phyloP scores from a whole-genome alignment of 1,284 basidiomycete genomes.

The Microbotryum saponariae region DNA sequence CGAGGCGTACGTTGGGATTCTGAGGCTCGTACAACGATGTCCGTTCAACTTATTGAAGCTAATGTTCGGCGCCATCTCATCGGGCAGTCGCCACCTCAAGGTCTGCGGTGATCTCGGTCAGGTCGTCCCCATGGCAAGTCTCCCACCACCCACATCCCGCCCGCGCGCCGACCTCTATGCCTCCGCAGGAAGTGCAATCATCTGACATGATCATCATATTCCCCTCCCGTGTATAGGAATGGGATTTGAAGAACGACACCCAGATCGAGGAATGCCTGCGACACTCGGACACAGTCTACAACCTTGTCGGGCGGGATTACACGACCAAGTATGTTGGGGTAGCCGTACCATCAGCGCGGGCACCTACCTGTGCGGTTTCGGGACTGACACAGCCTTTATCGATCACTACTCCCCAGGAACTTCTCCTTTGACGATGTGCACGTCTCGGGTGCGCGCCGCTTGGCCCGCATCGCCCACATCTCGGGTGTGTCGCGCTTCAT shows the following conservation, averaged over 20 bases:
- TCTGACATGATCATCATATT: conserved; percentile 3
- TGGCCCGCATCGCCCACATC: conserved; percentile 68
- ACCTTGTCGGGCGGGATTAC: conserved; percentile 79
- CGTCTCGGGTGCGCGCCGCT: conserved; percentile 58
- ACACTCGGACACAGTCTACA: conserved; percentile 97
- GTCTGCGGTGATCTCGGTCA: conserved; percentile 95
- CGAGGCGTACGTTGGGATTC: conserved; percentile 50
- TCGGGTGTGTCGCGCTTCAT: conserved; percentile 77
- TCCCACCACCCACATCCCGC: conserved; percentile 3
- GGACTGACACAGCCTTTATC: background rate
- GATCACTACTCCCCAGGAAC: conserved; percentile 52
- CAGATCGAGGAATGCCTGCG: conserved; percentile 90
- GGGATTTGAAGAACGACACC: conserved; percentile 77
- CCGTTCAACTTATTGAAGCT: background rate
- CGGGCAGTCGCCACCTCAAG: conserved; percentile 59
- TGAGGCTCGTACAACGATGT: background rate
- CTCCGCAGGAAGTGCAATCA: background rate
- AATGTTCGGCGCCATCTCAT: background rate
- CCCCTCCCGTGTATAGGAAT: conserved; percentile 57
- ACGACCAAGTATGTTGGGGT: conserved; percentile 67
- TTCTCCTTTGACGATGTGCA: conserved; percentile 74
- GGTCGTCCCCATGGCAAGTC: conserved; percentile 79
- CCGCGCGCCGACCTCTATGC: background rate
- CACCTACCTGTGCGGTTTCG: background rate
- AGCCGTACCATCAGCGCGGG: conserved; percentile 18